These are phyloP conservation scores for Colletotrichum sansevieriae DNA, from an alignment of 2,329 filamentous ascomycete genomes.

Conservation along the genomic window DNA sequence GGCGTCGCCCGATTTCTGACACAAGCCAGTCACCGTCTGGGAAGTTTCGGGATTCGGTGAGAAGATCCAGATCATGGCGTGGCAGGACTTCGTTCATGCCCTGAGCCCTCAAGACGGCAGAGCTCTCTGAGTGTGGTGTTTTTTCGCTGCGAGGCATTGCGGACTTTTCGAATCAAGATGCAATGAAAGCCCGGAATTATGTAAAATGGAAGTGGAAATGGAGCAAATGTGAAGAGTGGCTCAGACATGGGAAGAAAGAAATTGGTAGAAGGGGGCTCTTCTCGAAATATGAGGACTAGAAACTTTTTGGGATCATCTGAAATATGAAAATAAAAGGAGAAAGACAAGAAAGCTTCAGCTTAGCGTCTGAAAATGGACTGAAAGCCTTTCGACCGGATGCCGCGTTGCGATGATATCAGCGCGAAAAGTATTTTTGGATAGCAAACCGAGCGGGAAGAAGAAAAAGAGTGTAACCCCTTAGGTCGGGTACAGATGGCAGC, in stretches of 20 bases:
- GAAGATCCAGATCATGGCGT: constrained; percentile 27
- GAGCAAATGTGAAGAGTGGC: not conserved
- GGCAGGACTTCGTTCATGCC: constrained; percentile 35
- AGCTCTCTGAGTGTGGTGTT: constrained; percentile 4
- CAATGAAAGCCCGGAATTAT: too few species aligned
- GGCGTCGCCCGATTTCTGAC: constrained; percentile 24
- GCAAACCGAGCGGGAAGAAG: not conserved
- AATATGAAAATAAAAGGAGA: not conserved
- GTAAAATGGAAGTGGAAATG: too few species aligned
- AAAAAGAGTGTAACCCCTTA: not conserved
- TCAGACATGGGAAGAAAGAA: not conserved
- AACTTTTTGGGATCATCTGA: not conserved
- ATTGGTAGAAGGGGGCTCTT: not conserved
- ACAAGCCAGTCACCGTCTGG: constrained; percentile 32
- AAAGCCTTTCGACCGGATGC: not conserved
- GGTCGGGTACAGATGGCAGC: too few species aligned
- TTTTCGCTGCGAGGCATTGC: constrained; percentile 25
- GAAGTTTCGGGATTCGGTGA: constrained; percentile 16
- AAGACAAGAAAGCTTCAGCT: not conserved
- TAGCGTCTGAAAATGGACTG: not conserved
- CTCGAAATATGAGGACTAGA: not conserved
- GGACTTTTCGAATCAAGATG: not conserved
- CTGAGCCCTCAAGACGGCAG: constrained; percentile 23
- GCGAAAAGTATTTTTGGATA: not conserved
- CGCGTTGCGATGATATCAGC: constrained; percentile 11